Base-by-base conservation (phyloP, 345 rosid genomes). In the Bretschneidera sinensis region DNA sequence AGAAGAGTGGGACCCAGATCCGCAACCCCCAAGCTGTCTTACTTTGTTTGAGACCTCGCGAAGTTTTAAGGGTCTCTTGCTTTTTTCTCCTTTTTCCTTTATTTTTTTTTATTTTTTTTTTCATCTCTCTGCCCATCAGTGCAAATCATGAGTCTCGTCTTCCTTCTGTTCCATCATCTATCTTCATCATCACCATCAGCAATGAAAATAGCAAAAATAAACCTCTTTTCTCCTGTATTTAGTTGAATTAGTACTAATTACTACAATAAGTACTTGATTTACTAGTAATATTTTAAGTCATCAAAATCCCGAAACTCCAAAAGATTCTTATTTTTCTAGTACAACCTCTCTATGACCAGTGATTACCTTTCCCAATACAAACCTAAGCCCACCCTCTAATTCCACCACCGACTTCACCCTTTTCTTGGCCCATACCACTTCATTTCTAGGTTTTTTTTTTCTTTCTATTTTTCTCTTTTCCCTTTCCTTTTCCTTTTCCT, bases 351-450 rank as follows among this genome's bases (percentile, higher is more conserved):
- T 64, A 61, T 55, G 64, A 64, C 74, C 70, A 64, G 24, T 48
- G 8, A 18, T 14, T 19, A 48, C 52, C 70, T 74, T 69, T 61
- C 28, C 25, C 62, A 61, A 24, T 62, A 69, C 64, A 62, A 67
- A 48, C 59, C 64, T 35, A 58, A 69, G 58, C 74, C 74, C 74
- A 61, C 75, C 64, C 4, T 48, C 21, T 3, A 48, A 48, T 48
- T 19, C 52, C 20, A 48, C 22, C 22, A 39, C 72, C 23, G 47
- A 45, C 70, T 39, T 62, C 28, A 23, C 52, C n/a, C 33, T 2
- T 0, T 19, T 13, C 21, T 48, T 48, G 52, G 22, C 52, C 52
- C 52, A n/a, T 17, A 4, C 4, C n/a, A n/a, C n/a, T n/a, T n/a
- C n/a, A n/a, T n/a, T 48, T 48, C 52, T 48, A 48, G 52, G 52